These are phyloP conservation scores for Catharanthus roseus DNA, from an alignment of 257 asterid species.

Conservation along the genomic window DNA sequence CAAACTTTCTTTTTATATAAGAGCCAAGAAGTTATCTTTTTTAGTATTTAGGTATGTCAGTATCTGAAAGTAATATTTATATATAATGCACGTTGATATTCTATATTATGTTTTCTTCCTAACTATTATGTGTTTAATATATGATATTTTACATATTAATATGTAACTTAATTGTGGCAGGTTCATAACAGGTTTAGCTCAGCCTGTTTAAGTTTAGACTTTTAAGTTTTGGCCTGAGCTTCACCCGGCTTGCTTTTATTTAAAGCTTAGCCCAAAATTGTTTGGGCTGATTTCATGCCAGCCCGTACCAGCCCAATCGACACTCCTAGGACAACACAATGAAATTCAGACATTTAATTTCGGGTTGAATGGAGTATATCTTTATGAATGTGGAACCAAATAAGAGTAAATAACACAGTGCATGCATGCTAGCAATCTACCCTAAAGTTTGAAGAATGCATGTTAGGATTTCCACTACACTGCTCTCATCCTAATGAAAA, in stretches of 20 bases:
- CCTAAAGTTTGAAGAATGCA: not conserved
- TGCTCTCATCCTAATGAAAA: not conserved
- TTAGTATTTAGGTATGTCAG: not conserved
- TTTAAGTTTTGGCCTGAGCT: not conserved
- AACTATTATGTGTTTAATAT: not conserved
- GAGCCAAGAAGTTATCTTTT: not conserved
- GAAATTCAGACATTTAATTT: not conserved
- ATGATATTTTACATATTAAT: not conserved
- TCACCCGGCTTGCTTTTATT: not conserved
- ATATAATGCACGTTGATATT: too few species aligned
- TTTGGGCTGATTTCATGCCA: not conserved
- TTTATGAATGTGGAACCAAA: not conserved
- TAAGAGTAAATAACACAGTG: not conserved
- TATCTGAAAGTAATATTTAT: not conserved
- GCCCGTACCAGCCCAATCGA: not conserved
- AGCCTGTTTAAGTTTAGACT: not conserved
- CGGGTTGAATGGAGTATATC: not conserved
- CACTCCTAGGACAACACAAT: not conserved
- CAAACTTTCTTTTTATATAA: not conserved
- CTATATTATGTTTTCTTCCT: too few species aligned
- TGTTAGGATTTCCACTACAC: not conserved
- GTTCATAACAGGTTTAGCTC: not conserved
- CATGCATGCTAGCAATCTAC: not conserved
- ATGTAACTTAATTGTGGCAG: not conserved
- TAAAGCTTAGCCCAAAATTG: not conserved